Evolutionary conservation across 1,284 basidiomycete genomes (phyloP), one percentile per base, ranked within the genome.

Genomic region (Ceratobasidium sp.): DNA sequence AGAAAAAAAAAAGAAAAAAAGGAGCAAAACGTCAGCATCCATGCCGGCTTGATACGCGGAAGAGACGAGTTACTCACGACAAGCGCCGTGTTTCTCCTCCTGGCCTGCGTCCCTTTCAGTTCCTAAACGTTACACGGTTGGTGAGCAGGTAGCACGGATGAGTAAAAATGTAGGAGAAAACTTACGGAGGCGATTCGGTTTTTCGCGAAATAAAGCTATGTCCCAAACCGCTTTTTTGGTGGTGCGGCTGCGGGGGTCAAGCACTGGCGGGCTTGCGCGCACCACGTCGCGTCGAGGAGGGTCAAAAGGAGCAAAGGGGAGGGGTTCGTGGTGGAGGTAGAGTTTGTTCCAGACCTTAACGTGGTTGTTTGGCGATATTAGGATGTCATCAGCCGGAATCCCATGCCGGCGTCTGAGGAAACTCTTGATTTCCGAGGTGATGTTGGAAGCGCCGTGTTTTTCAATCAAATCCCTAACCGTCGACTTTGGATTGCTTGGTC

Each of bases 241-340:
- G 11, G 41, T 49, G 21, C 49, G 41, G 8, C 35, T 38, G 11
- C 32, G 14, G 30, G 32, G 32, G 23, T 28, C 38, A 1, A 66
- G 35, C 18, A 21, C 21, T 14, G 50, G 32, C 26, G 64, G 18
- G 21, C 43, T 54, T 11, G 47, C 52, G 14, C 52, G 64, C 41
- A 69, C 64, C 18, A 69, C 64, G 44, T 69, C 64, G 2, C 52
- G 64, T 1, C 43, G 38, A n/a, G 23, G 49, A 11, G 64, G 50
- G 4, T 69, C 64, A 43, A 28, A 21, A n/a, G 64, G 64, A 11
- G 64, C 50, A n/a, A 69, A 69, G 18, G 41, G 41, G 23, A 54
- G 52, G 1, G 52, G 50, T 1, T 3, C 1, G 26, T 69, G 64
- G 52, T 46, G 38, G n/a, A 69, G 64, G 21, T 43, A 46, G 23